phyloP scores from a whole-genome alignment of 495 filamentous ascomycete genomes.

The Hyaloscypha hepaticicola region DNA sequence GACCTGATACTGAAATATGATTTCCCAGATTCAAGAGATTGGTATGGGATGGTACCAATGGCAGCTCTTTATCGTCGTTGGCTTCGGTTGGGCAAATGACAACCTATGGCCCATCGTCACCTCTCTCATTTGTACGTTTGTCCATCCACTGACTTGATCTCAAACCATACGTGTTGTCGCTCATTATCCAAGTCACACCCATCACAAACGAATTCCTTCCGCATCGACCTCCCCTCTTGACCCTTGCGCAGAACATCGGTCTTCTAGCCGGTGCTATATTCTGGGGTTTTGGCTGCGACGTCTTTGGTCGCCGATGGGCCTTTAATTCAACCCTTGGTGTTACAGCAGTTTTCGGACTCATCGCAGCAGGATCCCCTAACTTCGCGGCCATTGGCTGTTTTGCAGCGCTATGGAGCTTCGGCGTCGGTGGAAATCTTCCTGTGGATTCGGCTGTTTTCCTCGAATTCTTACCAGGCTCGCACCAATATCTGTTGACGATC shows the following conservation, averaged over 20 bases:
- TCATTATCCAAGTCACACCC: constrained; percentile 47
- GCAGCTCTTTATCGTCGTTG: constrained; percentile 75
- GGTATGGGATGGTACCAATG: constrained; percentile 70
- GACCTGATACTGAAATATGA: neutral
- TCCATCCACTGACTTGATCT: neutral
- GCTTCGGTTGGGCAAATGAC: constrained; percentile 60
- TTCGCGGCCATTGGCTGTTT: constrained; percentile 71
- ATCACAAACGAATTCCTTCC: constrained; percentile 65
- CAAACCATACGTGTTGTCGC: neutral
- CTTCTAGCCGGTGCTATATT: constrained; percentile 72
- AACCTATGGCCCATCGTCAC: constrained; percentile 82
- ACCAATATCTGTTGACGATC: constrained; percentile 74
- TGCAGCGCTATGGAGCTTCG: constrained; percentile 71
- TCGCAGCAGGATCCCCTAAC: constrained; percentile 64
- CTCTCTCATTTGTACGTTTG: constrained; percentile 57
- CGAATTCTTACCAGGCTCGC: constrained; percentile 63
- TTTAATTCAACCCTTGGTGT: constrained; percentile 78
- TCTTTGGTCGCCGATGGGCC: constrained; percentile 63
- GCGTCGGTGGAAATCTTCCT: constrained; percentile 78
- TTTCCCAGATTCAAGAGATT: constrained; percentile 58
- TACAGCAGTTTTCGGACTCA: constrained; percentile 68
- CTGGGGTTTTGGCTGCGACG: constrained; percentile 79
- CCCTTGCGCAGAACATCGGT: constrained; percentile 73
- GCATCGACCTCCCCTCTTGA: constrained; percentile 55
- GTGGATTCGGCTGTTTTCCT: constrained; percentile 81